Conservation (phyloP, 768 basidiomycete species). For the Boletus sp. region DNA sequence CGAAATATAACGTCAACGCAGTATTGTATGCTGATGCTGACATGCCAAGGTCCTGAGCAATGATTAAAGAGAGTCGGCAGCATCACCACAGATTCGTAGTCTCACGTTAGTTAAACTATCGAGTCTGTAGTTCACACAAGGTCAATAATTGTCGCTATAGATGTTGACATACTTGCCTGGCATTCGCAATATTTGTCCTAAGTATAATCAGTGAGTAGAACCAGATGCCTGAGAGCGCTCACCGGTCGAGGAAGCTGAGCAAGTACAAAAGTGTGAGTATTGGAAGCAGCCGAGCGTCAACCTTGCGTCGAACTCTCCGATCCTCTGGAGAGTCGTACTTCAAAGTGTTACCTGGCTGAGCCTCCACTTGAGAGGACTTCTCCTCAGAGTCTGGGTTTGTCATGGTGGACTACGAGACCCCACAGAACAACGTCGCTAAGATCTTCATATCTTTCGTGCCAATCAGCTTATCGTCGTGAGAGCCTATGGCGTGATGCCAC, state of each 20-base stretch:
- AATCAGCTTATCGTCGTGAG: too few relatives aligned
- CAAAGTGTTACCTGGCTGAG: not conserved
- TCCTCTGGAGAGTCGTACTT: slow-evolving; percentile 16
- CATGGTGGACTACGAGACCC: slow-evolving; percentile 4
- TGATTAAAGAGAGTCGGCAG: not conserved
- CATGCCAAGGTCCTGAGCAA: slow-evolving; percentile 48
- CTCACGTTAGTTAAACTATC: slow-evolving; percentile 49
- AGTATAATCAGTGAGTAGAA: not conserved
- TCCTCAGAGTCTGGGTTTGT: slow-evolving; percentile 1
- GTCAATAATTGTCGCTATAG: not conserved
- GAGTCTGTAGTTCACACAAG: slow-evolving; percentile 36
- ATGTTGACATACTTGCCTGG: slow-evolving; percentile 27
- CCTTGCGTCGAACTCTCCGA: slow-evolving; percentile 30
- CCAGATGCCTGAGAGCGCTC: not conserved
- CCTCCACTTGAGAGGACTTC: slow-evolving; percentile 9
- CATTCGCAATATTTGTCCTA: slow-evolving; percentile 40
- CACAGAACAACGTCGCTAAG: not conserved
- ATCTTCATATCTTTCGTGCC: not conserved
- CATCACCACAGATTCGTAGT: not conserved
- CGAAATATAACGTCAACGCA: slow-evolving; percentile 56
- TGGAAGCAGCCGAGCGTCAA: slow-evolving; percentile 39
- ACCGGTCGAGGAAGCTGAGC: slow-evolving; percentile 43
- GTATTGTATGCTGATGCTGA: slow-evolving; percentile 55
- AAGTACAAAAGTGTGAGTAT: slow-evolving; percentile 41
- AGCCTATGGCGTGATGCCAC: slow-evolving; percentile 6